Conservation (phyloP, 2,329 filamentous ascomycete genomes). For the Trichocomaceae sp. region DNA sequence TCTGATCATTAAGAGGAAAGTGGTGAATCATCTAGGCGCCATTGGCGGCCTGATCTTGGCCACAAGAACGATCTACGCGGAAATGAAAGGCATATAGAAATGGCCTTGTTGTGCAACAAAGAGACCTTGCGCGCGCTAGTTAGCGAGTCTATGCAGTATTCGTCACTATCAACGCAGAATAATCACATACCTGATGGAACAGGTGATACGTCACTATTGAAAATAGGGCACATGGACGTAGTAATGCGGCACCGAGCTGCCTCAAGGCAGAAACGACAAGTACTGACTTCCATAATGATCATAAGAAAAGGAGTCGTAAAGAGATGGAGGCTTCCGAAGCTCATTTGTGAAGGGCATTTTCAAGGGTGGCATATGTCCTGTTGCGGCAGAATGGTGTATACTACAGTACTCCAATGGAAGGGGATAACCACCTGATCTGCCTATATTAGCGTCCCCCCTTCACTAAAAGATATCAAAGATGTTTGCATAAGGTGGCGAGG, state of each 20-base stretch:
- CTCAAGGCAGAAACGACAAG: constrained; percentile 11
- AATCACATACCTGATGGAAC: constrained; percentile 1
- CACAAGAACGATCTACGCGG: constrained; percentile 12
- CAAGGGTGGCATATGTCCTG: constrained; percentile 4
- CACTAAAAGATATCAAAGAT: neutral
- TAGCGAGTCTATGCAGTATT: constrained; percentile 11
- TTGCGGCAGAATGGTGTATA: constrained; percentile 1
- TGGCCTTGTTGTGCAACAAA: constrained; percentile 10
- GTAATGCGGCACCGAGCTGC: constrained; percentile 7
- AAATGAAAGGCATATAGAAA: constrained; percentile 13
- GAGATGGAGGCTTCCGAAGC: neutral
- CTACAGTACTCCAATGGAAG: constrained; percentile 1
- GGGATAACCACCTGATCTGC: neutral
- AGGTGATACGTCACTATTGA: constrained; percentile 8
- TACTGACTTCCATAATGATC: neutral
- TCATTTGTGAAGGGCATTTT: constrained; percentile 5
- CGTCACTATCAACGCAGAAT: constrained; percentile 9
- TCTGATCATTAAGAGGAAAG: neutral
- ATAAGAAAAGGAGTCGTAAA: neutral
- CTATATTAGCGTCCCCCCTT: neutral
- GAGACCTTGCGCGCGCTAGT: constrained; percentile 12
- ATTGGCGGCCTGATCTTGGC: constrained; percentile 9
- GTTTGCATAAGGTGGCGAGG: constrained; percentile 3
- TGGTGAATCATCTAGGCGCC: constrained; percentile 5
- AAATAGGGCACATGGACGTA: constrained; percentile 10